Percentiles rank a stretch among this genome's conserved stretches.
phyloP scores from a whole-genome alignment of 306 rosid genomes.

The Canavalia gladiata region DNA sequence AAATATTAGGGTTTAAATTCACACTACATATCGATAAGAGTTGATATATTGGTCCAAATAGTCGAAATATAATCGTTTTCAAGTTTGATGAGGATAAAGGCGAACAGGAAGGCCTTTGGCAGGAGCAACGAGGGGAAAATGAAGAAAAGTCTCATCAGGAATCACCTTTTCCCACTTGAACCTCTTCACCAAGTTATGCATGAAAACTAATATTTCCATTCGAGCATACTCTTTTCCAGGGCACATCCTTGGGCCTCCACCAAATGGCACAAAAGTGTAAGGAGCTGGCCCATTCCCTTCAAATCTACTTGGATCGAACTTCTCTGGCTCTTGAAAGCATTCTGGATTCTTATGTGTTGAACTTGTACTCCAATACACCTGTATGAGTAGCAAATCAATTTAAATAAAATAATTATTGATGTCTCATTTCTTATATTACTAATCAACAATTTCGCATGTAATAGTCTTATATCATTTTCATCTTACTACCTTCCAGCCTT shows the following conservation, averaged over 20 bases:
- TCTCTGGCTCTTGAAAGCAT: slow-evolving; percentile 59
- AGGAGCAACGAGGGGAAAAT: not conserved
- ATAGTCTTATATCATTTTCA: too few species aligned
- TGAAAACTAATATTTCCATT: slow-evolving; percentile 28
- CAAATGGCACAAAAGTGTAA: slow-evolving; percentile 69
- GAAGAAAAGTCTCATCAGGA: slow-evolving; percentile 37
- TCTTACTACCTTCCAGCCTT: slow-evolving; percentile 77
- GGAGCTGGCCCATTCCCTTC: slow-evolving; percentile 72
- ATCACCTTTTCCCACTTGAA: slow-evolving; percentile 61
- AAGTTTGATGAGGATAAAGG: not conserved
- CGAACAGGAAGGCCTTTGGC: not conserved
- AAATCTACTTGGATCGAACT: slow-evolving; percentile 70
- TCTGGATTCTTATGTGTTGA: slow-evolving; percentile 62
- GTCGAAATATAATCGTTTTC: not conserved
- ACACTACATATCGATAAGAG: too few species aligned
- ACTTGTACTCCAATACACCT: slow-evolving; percentile 76
- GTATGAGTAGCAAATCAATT: not conserved
- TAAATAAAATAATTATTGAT: not conserved
- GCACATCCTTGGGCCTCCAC: slow-evolving; percentile 20
- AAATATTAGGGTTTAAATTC: too few species aligned
- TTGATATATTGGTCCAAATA: too few species aligned
- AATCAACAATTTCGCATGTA: too few species aligned
- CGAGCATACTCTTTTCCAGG: slow-evolving; percentile 32
- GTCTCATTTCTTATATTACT: too few species aligned
- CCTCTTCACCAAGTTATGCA: slow-evolving; percentile 60